Evolutionary conservation across 805 yeast species (phyloP).

Genomic region (Starmerella stellata): DNA sequence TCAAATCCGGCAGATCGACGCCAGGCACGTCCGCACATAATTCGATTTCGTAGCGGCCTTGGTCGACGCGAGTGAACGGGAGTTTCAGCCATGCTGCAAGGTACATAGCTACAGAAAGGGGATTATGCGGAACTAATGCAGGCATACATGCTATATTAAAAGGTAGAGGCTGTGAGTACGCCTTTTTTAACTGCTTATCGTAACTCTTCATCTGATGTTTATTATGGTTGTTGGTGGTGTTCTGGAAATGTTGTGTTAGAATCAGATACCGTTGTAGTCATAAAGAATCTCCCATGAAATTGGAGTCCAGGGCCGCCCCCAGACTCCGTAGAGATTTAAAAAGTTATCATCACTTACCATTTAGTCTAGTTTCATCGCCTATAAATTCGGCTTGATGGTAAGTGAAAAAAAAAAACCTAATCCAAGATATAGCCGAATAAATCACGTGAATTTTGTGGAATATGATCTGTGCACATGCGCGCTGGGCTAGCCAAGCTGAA

Average conservation of each 20-base stretch:
- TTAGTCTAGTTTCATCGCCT: slow-evolving; percentile 1
- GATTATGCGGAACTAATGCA: slow-evolving; percentile 42
- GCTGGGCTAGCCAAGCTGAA: too few relatives aligned
- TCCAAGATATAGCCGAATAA: too few relatives aligned
- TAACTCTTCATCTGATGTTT: slow-evolving; percentile 7
- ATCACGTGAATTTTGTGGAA: too few relatives aligned
- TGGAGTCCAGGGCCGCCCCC: slow-evolving; percentile 21
- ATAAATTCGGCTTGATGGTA: too few relatives aligned
- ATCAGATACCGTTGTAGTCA: slow-evolving; percentile 98
- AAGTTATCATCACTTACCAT: slow-evolving; percentile 18
- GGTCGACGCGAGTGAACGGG: not conserved
- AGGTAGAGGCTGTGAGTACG: slow-evolving; percentile 34
- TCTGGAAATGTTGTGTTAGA: too few relatives aligned
- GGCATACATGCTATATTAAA: slow-evolving; percentile 34
- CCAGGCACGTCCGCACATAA: slow-evolving; percentile 8
- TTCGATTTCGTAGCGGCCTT: not conserved
- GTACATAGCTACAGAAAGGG: slow-evolving; percentile 42
- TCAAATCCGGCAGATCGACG: slow-evolving; percentile 23
- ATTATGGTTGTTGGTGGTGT: too few relatives aligned
- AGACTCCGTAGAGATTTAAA: slow-evolving; percentile 11
- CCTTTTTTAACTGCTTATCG: slow-evolving; percentile 9
- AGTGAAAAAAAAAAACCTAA: too few relatives aligned
- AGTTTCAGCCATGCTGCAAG: slow-evolving; percentile 13
- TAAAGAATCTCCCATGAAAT: slow-evolving; percentile 20
- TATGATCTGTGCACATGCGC: too few relatives aligned